Evolutionary conservation across 441 rosid species (phyloP).

Genomic region (Syzygium malaccense): DNA sequence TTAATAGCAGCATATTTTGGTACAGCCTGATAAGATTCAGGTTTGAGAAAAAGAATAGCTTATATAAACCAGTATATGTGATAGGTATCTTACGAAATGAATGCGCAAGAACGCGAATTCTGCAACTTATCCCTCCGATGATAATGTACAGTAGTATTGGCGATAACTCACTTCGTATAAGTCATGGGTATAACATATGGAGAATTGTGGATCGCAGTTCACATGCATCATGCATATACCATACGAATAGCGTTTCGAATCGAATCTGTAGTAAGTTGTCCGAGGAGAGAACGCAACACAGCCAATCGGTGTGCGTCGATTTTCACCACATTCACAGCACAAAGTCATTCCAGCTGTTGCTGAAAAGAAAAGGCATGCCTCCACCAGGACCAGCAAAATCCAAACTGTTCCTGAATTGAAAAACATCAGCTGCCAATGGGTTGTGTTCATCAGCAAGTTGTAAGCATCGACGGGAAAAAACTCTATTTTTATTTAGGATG

Average conservation of each 20-base stretch:
- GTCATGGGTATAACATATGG: not conserved
- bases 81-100: not conserved
- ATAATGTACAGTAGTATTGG: not conserved
- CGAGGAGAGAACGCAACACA: not conserved
- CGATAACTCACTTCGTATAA: not conserved
- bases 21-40: not conserved
- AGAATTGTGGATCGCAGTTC: not conserved
- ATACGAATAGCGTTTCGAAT: not conserved
- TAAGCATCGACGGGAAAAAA: constrained; percentile 19
- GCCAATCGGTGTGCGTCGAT: not conserved
- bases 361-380: not conserved
- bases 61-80: not conserved
- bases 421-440: not conserved
- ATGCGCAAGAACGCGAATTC: not conserved
- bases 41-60: not conserved
- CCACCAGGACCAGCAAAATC: not conserved
- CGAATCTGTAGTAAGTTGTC: not conserved
- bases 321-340: not conserved
- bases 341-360: not conserved
- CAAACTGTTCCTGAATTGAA: not conserved
- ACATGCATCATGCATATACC: not conserved
- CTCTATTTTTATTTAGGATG: not conserved
- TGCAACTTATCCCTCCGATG: not conserved
- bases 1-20: not conserved
- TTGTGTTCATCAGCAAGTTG: constrained; percentile 5